Evolutionary conservation across 2,329 filamentous ascomycete species (phyloP).

Genomic region (Thielaviopsis musarum): DNA sequence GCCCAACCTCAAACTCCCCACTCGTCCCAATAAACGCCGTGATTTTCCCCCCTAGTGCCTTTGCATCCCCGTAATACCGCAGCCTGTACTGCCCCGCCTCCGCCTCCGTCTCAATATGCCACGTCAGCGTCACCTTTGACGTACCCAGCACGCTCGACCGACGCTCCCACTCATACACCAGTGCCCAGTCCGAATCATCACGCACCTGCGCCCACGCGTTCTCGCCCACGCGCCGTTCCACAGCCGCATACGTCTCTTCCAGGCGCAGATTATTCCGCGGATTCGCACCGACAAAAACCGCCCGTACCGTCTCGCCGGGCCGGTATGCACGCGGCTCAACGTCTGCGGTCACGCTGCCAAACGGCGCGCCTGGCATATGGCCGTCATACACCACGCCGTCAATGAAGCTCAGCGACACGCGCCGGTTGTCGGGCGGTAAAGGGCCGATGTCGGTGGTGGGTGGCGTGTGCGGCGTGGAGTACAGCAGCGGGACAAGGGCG

Average conservation of each 20-base stretch:
- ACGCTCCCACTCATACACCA: constrained; percentile 67
- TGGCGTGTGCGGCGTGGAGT: constrained; percentile 20
- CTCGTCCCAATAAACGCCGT: constrained; percentile 53
- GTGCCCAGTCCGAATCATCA: constrained; percentile 66
- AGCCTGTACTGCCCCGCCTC: constrained; percentile 52
- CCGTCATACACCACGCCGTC: constrained; percentile 60
- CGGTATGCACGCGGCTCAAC: constrained; percentile 33
- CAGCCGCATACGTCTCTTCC: constrained; percentile 58
- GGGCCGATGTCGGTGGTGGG: constrained; percentile 28
- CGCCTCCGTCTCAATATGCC: constrained; percentile 49
- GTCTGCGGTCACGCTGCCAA: constrained; percentile 49
- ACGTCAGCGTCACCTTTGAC: constrained; percentile 63
- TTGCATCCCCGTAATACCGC: constrained; percentile 68
- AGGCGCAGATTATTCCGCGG: constrained; percentile 74
- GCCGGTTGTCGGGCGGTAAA: constrained; percentile 60
- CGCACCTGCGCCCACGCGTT: constrained; percentile 46
- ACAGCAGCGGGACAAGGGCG: constrained; percentile 31
- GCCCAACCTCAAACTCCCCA: constrained; percentile 26
- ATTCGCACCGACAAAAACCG: constrained; percentile 70
- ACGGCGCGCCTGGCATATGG: constrained; percentile 45
- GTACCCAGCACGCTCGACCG: constrained; percentile 52
- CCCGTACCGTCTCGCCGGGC: constrained; percentile 44
- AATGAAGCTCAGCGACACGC: constrained; percentile 65
- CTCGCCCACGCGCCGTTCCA: constrained; percentile 42
- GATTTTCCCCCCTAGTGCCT: constrained; percentile 44